Base-by-base conservation (phyloP, 257 asterid genomes). In the Petunia secreta region DNA sequence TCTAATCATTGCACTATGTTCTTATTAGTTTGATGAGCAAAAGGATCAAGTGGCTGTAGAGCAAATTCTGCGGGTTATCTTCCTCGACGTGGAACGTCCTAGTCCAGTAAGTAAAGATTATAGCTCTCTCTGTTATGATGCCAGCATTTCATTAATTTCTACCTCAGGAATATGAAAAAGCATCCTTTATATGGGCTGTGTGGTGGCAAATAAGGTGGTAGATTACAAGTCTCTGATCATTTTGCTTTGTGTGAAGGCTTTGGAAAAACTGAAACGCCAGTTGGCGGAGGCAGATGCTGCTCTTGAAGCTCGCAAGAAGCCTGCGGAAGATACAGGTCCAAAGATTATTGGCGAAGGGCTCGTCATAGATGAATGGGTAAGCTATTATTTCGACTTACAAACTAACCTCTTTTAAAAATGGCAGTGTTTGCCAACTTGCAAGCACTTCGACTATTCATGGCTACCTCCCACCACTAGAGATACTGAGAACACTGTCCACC, bases 321-420 rank as follows among this genome's bases (percentile, higher is more conserved):
- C 95, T 78, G 83, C 85, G 62, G 96, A 91, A 81, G 97, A 90
- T 81, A 80, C 92, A 4, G 92, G 93, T 64, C 97, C 92, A 2
- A 91, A 88, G 83, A 86, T 92, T 81, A 84, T 92, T 46, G 97
- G 98, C 37, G 98, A 94, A 88, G 98, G 98, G 71, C 98, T 94
- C 1, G 98, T 94, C 62, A 91, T 92, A 40, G 98, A 91, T 82
- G 98, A 92, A 89, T 92, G 97, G 98, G 98, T 94, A 76, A 83
- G 93, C 77, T 74, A 81, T 67, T 75, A 44, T 25, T 62, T 66
- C n/a, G 40, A 59, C 59, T 59, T 37, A 63, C 1, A n/a, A 46
- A 62, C 25, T 43, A 55, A 55, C 60, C 60, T 55, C 9, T 2
- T 62, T 62, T 62, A 25, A 25, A 9, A 15, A 6, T 62, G 68